These are phyloP conservation scores for Penicillium decumbens DNA, from an alignment of 2,329 filamentous ascomycete genomes.

Conservation along the genomic window DNA sequence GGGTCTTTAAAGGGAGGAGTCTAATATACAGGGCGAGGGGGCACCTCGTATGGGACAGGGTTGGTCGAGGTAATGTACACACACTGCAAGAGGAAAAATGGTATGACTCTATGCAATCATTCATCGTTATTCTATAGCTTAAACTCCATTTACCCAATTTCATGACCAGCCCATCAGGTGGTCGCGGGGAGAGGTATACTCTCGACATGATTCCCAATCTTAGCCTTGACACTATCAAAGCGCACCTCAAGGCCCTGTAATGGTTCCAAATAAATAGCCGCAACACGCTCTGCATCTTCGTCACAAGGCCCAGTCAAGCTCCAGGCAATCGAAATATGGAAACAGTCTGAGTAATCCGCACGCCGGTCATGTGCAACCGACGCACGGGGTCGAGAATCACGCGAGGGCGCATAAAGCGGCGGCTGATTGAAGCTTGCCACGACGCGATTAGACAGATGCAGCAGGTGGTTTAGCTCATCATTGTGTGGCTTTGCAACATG, in stretches of 20 bases:
- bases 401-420: constrained; percentile 56
- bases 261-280: constrained; percentile 21
- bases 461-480: constrained; percentile 57
- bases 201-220: constrained; percentile 66
- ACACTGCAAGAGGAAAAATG: background rate
- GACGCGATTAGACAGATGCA: constrained; percentile 62
- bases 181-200: constrained; percentile 27
- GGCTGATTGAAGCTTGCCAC: constrained; percentile 62
- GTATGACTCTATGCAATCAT: background rate
- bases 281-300: constrained; percentile 37
- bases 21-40: background rate
- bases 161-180: background rate
- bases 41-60: background rate
- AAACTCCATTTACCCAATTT: background rate
- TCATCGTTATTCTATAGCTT: background rate
- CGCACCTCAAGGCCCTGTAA: constrained; percentile 47
- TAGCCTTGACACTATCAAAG: constrained; percentile 63
- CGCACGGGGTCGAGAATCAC: background rate
- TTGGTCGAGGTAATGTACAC: background rate
- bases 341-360: constrained; percentile 53
- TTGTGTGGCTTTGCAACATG: constrained; percentile 51
- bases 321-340: constrained; percentile 92
- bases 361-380: background rate
- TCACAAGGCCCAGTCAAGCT: constrained; percentile 54
- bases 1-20: background rate